Base-by-base conservation (phyloP, 441 rosid genomes). In the Lepidium campestre region DNA sequence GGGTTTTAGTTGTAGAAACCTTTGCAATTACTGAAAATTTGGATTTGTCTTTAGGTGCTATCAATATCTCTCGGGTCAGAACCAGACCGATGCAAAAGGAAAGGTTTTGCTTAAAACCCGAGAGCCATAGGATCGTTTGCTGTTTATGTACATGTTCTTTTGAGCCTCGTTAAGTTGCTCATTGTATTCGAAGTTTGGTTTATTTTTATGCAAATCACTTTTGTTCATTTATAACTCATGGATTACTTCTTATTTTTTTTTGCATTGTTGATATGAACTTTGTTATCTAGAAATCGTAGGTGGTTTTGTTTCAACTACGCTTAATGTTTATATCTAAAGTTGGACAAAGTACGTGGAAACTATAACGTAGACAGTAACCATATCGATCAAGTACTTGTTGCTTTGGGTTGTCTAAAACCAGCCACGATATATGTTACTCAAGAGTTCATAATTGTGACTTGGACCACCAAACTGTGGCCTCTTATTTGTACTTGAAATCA, bases 21-120 rank as follows among this genome's bases (percentile, higher is more conserved):
- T 44, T 52, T 37, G 52, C 3, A 0, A 57, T 53, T 54, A 46
- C 58, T 60, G 32, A 73, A 25, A 60, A n/a, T n/a, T 23, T 53
- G 22, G 57, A 54, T 60, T 73, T 66, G 8, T 73, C 36, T 53
- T 25, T 72, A 72, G 76, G 71, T 72, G 40, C 27, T 36, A 65
- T 60, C 61, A 1, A 34, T 61, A 23, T 35, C 72, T 72, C 67
- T 65, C 67, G 61, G 61, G 71, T 65, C 49, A 42, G 76, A 72
- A 72, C 71, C 66, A 65, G 71, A n/a, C 56, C 34, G 49, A 65
- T 57, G 76, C 76, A 72, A 58, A 58, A 48, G 62, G 56, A 58
- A 65, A 41, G 40, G 62, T 65, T 58, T 57, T 42, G 70, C 53
- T 56, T 52, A 63, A 45, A 71, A 27, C 69, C 66, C 55, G 71